phyloP scores from a whole-genome alignment of 2,329 filamentous ascomycete genomes.

The Xylaria sp. region DNA sequence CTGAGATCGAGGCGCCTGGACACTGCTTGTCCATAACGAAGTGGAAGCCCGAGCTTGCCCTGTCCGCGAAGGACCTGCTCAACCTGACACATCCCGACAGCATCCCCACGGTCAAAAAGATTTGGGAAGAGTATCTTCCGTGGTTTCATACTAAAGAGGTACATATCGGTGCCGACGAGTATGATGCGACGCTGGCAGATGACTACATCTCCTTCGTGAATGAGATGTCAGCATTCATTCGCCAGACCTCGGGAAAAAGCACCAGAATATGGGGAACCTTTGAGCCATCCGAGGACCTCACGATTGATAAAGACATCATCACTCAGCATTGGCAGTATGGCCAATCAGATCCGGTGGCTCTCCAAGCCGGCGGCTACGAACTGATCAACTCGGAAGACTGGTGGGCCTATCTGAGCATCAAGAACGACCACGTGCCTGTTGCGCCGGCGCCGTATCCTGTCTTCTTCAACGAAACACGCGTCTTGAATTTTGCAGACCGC shows the following conservation, averaged over 20 bases:
- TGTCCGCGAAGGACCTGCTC: constrained; percentile 42
- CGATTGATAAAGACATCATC: constrained; percentile 36
- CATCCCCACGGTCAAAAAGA: constrained; percentile 45
- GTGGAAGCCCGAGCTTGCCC: constrained; percentile 49
- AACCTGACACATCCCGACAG: constrained; percentile 50
- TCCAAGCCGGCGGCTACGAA: constrained; percentile 35
- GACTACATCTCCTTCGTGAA: constrained; percentile 50
- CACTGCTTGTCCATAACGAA: constrained; percentile 49
- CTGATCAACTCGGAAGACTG: constrained; percentile 45
- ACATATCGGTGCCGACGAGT: constrained; percentile 53
- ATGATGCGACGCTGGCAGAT: constrained; percentile 39
- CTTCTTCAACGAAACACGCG: constrained; percentile 40
- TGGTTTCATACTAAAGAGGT: constrained; percentile 53
- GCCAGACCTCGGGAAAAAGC: constrained; percentile 35
- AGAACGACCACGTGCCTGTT: constrained; percentile 46
- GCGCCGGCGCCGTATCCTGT: constrained; percentile 42
- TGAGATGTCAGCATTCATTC: constrained; percentile 42
- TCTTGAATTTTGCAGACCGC: constrained; percentile 40
- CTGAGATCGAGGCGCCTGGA: constrained; percentile 51
- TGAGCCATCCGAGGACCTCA: constrained; percentile 37
- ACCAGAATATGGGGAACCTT: constrained; percentile 51
- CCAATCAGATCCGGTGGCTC: constrained; percentile 40
- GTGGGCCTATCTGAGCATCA: constrained; percentile 51
- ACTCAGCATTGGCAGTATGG: constrained; percentile 47
- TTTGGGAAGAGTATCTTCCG: constrained; percentile 49